Base-by-base conservation (phyloP, 2,329 filamentous ascomycete species). In the Pseudogymnoascus sp. region DNA sequence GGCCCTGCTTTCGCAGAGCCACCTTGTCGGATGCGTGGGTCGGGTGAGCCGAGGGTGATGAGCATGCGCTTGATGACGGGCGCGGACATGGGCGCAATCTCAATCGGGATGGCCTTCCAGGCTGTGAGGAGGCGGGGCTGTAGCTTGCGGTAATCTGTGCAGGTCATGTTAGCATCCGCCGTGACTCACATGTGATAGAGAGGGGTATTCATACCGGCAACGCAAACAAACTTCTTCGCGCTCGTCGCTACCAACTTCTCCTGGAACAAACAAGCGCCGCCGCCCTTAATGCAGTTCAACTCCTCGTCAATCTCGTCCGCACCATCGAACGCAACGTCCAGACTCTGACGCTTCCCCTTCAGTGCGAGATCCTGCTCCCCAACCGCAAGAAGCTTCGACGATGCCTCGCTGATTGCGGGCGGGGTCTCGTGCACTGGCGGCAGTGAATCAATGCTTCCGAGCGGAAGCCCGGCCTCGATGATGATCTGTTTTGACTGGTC, bases 281-380 rank as follows among this genome's bases (percentile, higher is more conserved):
- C 94, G 62, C 94, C 94, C 79, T 97, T 97, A 79, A 99, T 97
- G 73, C 93, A 91, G 77, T 97, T 99, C 65, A 99, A 78, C 61
- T 95, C 90, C 56, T 91, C 87, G 73, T 99, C 94, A 33, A 99
- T 92, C 79, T 99, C 94, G 74, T 99, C 94, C 3, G 94, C 94
- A 62, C 94, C 94, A 73, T 99, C 94, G 73, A 99, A 99, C 60
- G 90, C 90, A 16, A 97, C 89, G 71, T 97, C 93, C 28, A 99
- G 82, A 73, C 86, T 76, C 64, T 76, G 72, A 53, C 77, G 68
- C 64, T 73, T 73, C 56, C 72, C 72, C 42, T 70, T 75, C 40
- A 73, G 63, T 7, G 71, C 72, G 25, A 74, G 50, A 62, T 73
- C 72, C 59, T 73, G 68, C 18, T 72, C 60, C 33, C 71, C 71